Evolutionary conservation across 1,284 basidiomycete genomes (phyloP), one percentile per base, ranked within the genome.

Genomic region (Melampsora americana): DNA sequence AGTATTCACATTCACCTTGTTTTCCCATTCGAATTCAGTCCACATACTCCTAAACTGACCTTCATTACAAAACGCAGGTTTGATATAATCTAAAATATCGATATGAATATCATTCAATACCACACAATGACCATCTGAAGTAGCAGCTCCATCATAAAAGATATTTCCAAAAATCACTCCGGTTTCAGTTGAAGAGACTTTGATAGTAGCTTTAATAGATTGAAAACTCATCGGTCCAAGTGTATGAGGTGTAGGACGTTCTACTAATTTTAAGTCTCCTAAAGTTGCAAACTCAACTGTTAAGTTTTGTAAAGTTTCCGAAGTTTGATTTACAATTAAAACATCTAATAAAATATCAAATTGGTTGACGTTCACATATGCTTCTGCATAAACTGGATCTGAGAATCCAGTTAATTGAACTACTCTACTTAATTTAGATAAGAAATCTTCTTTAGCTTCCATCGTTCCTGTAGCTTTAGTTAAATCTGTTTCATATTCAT

Each of bases 71-170:
- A 92, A 92, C 4, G 94, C 93, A 0, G 95, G 95, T 83, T 96
- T 93, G 86, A 99, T 99, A 84, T 98, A 99, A 84, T 98, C 95
- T 92, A 99, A 95, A 80, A 99, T 98, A 84, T 99, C 96, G 79
- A 98, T 93, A 84, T 98, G 94, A 77, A 98, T 95, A 84, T 98
- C 95, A 83, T 94, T 97, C 81, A 98, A 84, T 66, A 99, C 95
- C 32, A 85, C 84, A 93, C 93, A 83, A 81, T 86, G 83, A 89
- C 93, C 66, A 89, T 89, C 78, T 0, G 89, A 87, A 79, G 94
- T 89, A 65, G 90, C 91, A 5, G 89, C 89, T n/a, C 91, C 92
- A 79, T 95, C 93, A 90, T 96, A 99, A 23, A 96, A 89, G 79
- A 99, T 97, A 83, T 95, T 96, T 56, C 95, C 95, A 80, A 98